Percentiles rank a stretch among this genome's conserved stretches.
phyloP scores from a whole-genome alignment of 352 stramenopile species.

The Pilasporangium apinafurcum region DNA sequence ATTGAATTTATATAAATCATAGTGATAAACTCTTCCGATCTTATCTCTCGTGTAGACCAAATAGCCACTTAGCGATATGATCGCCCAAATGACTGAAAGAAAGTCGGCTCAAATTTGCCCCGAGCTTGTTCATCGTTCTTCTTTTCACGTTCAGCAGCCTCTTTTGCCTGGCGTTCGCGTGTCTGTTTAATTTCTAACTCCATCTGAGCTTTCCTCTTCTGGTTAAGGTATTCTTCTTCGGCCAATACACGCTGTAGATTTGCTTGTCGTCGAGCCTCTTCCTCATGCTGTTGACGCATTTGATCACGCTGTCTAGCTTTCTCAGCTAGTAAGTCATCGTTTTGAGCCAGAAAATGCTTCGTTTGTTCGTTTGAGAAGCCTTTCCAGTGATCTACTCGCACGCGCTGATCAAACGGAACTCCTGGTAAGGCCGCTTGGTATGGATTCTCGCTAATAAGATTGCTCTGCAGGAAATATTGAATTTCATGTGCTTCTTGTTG shows the following conservation, averaged over 20 bases:
- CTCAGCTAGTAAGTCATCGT: constrained; percentile 49
- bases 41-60: too few relatives aligned
- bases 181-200: constrained; percentile 49
- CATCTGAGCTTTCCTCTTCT: constrained; percentile 39
- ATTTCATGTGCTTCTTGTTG: constrained; percentile 52
- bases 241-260: constrained; percentile 41
- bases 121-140: constrained; percentile 35
- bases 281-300: constrained; percentile 22
- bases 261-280: constrained; percentile 22
- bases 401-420: constrained; percentile 34
- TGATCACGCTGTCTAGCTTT: constrained; percentile 35
- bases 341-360: constrained; percentile 37
- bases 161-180: constrained; percentile 35
- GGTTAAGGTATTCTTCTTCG: constrained; percentile 36
- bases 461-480: constrained; percentile 44
- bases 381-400: constrained; percentile 81
- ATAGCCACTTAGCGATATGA: constrained; percentile 86
- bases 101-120: constrained; percentile 61
- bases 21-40: too few relatives aligned
- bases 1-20: too few relatives aligned
- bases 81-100: constrained; percentile 68
- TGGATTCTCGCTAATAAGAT: constrained; percentile 70
- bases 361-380: constrained; percentile 61
- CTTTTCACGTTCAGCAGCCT: constrained; percentile 51
- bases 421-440: constrained; percentile 36